Conservation (phyloP, 768 basidiomycete species). For the Porpolomopsis calyptriformis region DNA sequence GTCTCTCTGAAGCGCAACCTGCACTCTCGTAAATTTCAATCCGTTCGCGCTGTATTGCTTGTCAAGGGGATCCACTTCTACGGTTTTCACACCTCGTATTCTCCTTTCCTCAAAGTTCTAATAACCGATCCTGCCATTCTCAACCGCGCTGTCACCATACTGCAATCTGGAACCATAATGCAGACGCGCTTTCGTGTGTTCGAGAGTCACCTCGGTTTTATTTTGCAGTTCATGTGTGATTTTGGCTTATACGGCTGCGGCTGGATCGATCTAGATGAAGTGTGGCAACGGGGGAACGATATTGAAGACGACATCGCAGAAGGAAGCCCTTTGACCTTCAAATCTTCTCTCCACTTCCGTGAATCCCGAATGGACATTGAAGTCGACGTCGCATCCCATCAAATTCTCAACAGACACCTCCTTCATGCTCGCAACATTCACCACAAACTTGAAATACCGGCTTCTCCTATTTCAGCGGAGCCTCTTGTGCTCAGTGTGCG, state of each 20-base stretch:
- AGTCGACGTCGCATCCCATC: constrained; percentile 69
- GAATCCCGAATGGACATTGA: constrained; percentile 68
- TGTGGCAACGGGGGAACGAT: constrained; percentile 44
- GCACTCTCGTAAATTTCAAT: constrained; percentile 42
- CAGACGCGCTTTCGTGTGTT: constrained; percentile 66
- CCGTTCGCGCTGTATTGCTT: constrained; percentile 65
- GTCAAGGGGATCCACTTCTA: constrained; percentile 97
- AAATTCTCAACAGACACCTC: constrained; percentile 75
- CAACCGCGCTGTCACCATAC: constrained; percentile 60
- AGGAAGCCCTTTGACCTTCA: constrained; percentile 22
- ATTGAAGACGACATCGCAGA: constrained; percentile 22
- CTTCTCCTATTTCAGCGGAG: constrained; percentile 40
- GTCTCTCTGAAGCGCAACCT: constrained; percentile 71
- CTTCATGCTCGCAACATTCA: constrained; percentile 52
- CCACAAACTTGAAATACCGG: constrained; percentile 61
- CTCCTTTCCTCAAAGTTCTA: constrained; percentile 82
- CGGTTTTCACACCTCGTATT: constrained; percentile 78
- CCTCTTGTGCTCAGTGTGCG: constrained; percentile 81
- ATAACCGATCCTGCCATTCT: constrained; percentile 60
- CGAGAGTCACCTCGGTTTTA: constrained; percentile 84
- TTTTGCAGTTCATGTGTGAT: constrained; percentile 90
- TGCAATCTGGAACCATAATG: constrained; percentile 79
- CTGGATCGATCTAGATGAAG: constrained; percentile 62
- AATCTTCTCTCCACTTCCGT: constrained; percentile 47
- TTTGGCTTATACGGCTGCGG: constrained; percentile 93